Evolutionary conservation across 352 stramenopile species (phyloP), one percentile per base, ranked within the genome.

Genomic region (Albugo candida): DNA sequence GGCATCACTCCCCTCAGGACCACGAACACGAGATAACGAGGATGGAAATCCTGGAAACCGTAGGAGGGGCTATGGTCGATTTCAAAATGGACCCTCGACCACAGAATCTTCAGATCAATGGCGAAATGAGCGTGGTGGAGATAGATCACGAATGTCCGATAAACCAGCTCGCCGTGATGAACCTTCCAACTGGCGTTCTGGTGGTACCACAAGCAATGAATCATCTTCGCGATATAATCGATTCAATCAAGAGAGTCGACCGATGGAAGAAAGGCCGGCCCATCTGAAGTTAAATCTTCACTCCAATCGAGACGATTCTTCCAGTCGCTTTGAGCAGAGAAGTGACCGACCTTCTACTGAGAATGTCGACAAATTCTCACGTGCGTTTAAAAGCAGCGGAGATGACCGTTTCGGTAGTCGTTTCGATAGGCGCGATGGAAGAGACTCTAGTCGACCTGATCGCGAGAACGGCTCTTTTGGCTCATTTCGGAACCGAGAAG

Each of bases 221-320:
- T 48, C 36, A n/a, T 54, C 61, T 1, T 84, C 71, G 36, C 73
- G 73, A 43, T 83, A 72, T 56, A 71, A 83, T 43, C 73, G 73
- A n/a, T 72, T 72, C 43, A 51, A 50, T 24, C 60, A 53, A 36
- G 24, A 31, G 24, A 31, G 24, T 31, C 36, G 36, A 41, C 39
- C 65, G 36, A 31, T 58, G 1, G 68, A 86, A 51, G 74, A 82
- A 52, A 69, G 74, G 21, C 74, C 74, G n/a, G 52, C 74, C 13
- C 69, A 81, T 55, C 77, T 87, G 71, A 70, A 72, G 21, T 48
- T 87, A 51, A 87, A 87, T 54, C 55, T 87, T 40, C 49, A 62
- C 57, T 70, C 69, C n/a, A 71, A 72, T 35, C 42, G 54, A 24
- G 45, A 56, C 13, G 58, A 55, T n/a, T 41, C 37, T 14, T 51